Base-by-base conservation (phyloP, 768 basidiomycete species). In the Thelephora aurantiotincta region DNA sequence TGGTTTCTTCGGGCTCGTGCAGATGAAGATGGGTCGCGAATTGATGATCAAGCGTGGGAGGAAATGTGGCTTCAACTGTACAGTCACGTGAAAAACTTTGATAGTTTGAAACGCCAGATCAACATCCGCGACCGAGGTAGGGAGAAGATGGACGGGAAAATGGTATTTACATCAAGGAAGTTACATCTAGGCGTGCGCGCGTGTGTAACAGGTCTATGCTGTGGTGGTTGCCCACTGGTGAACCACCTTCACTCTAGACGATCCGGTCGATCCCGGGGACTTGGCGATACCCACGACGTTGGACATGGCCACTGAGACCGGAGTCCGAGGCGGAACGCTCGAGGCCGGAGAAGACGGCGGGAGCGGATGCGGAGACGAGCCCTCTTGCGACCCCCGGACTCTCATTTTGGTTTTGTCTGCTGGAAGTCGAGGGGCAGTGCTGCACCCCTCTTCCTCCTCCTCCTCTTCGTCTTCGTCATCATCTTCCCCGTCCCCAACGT, bases 391-490 rank as follows among this genome's bases (percentile, higher is more conserved):
- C 35, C 44, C 37, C 44, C 36, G 42, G 33, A 38, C 35, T 18
- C 48, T 45, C 41, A 19, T 46, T 11, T 44, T 45, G 9, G 42
- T 23, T 33, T 50, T 51, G 16, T 48, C 52, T 26, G 43, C 42
- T 30, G 12, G 46, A 37, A 46, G 52, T 5, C 48, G 52, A 35
- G 57, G 55, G 35, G 46, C 50, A 48, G 52, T 59, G 30, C 56
- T 57, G 7, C 12, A 14, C 36, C 60, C 65, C 36, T 68, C 71
- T 38, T 69, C 71, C 50, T 72, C 73, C 49, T 73, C 72, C 37
- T 74, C 71, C 50, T 72, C 72, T 34, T 72, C 72, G n/a, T 72
- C 72, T 11, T 74, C 74, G 1, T 72, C 71, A 2, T 74, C 73
- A 3, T 70, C 70, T 33, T 68, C 68, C 11, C 67, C 70, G 19